Evolutionary conservation across 2,329 filamentous ascomycete species (phyloP).

Genomic region (Fusarium mundagurra): DNA sequence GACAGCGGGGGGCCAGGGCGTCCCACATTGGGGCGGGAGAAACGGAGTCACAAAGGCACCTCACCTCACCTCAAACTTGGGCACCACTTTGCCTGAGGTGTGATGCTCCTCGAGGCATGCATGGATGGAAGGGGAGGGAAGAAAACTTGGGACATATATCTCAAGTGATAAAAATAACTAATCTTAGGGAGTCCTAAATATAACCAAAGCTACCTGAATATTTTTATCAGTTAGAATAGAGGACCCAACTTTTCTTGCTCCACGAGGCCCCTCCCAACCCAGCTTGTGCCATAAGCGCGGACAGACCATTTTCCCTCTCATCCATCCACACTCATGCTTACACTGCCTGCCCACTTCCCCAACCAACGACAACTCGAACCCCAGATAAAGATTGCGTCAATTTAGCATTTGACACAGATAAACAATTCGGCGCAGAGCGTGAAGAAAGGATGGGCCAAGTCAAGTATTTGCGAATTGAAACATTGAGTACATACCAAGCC

Average conservation of each 20-base stretch:
- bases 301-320: background rate
- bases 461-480: background rate
- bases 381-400: background rate
- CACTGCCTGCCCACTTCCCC: slow-evolving; percentile 13
- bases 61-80: slow-evolving; percentile 5
- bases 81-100: background rate
- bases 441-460: background rate
- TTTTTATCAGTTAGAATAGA: background rate
- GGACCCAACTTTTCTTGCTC: background rate
- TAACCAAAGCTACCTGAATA: background rate
- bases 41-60: slow-evolving; percentile 7
- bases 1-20: slow-evolving; percentile 13
- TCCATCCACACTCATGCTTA: slow-evolving; percentile 6
- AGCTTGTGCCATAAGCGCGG: slow-evolving; percentile 1
- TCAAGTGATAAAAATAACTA: background rate
- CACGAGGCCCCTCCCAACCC: background rate
- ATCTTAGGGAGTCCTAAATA: background rate
- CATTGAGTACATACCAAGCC: background rate
- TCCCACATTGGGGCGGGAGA: slow-evolving; percentile 31
- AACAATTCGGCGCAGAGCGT: background rate
- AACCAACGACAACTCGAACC: background rate
- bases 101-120: background rate
- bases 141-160: background rate
- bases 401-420: background rate
- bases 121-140: background rate